Evolutionary conservation across 768 basidiomycete species (phyloP), one percentile per base, ranked within the genome.

Genomic region (Dioszegia aurantiaca): DNA sequence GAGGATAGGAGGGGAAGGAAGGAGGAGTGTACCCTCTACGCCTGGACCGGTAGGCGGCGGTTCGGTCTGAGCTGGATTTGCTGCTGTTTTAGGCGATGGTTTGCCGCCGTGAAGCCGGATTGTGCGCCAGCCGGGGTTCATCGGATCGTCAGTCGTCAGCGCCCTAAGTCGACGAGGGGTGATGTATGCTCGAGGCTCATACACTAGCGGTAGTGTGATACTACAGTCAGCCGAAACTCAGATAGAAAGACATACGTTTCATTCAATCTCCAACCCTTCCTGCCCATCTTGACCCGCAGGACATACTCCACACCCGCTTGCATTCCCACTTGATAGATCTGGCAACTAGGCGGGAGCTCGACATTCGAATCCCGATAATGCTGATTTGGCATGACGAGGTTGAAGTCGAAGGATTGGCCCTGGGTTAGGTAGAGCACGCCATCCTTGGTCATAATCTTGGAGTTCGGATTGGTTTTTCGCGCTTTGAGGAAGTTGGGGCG

Each of bases 111-210:
- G 54, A 2, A 73, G 55, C 19, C 31, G 26, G 55, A 73, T 64
- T 0, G 65, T 65, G 5, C 69, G 56, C 72, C 72, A 73, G 14
- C 72, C 72, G 10, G 72, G 72, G 39, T 73, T 73, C 21, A 73
- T 52, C 11, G 69, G 55, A 44, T 73, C 72, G 28, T 70, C 65
- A 17, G 48, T 54, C 4, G 72, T 70, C 47, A 73, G 40, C 9
- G 62, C 56, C 1, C 69, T 54, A 2, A 73, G 42, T 2, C 72
- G 67, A 2, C 69, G 60, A 11, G 72, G 72, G 3, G 60, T 51
- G 51, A 73, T 59, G 30, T 67, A 70, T 17, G 67, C 60, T 44
- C 68, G 28, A 5, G 72, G 72, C 39, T 70, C 67, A 41, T 73
- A 73, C 5, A 73, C 56, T 27, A 73, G 60, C 5, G 72, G 72